Percentiles rank a stretch among this genome's conserved stretches.
Conservation (phyloP, 2,329 filamentous ascomycete species). For the Aspergillus sp. region DNA sequence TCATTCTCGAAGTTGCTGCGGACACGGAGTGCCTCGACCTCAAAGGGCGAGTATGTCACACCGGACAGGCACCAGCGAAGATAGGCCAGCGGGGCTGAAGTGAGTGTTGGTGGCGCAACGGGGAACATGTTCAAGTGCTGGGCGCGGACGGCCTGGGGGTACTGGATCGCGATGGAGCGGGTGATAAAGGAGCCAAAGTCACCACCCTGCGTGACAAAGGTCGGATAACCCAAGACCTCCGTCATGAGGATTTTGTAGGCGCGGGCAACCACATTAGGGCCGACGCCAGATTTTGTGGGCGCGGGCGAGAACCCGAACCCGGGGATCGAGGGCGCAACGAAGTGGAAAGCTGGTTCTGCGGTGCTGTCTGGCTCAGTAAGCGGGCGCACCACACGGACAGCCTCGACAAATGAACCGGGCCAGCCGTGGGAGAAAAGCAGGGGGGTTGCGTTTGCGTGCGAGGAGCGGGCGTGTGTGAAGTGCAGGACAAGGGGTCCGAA, state of each 20-base stretch:
- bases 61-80: too few relatives aligned
- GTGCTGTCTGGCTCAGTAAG: slow-evolving; percentile 22
- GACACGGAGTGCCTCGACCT: too few relatives aligned
- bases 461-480: slow-evolving; percentile 21
- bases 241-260: slow-evolving; percentile 23
- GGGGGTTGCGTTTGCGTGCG: slow-evolving; percentile 30
- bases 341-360: slow-evolving; percentile 24
- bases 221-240: slow-evolving; percentile 20
- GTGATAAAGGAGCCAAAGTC: slow-evolving; percentile 28
- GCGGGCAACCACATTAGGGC: slow-evolving; percentile 12
- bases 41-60: too few relatives aligned
- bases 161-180: slow-evolving; percentile 22
- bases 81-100: slow-evolving; percentile 2
- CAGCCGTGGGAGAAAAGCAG: slow-evolving; percentile 38
- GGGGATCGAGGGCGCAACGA: slow-evolving; percentile 29
- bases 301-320: slow-evolving; percentile 27
- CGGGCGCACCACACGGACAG: slow-evolving; percentile 25
- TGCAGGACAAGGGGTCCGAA: slow-evolving; percentile 17
- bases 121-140: slow-evolving; percentile 25
- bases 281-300: slow-evolving; percentile 15
- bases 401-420: slow-evolving; percentile 39
- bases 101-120: slow-evolving; percentile 9
- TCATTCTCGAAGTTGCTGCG: too few relatives aligned
- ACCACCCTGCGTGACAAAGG: slow-evolving; percentile 25
- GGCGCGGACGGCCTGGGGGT: slow-evolving; percentile 20